phyloP scores from a whole-genome alignment of 768 basidiomycete species.

The Xerocomellus intermedius region DNA sequence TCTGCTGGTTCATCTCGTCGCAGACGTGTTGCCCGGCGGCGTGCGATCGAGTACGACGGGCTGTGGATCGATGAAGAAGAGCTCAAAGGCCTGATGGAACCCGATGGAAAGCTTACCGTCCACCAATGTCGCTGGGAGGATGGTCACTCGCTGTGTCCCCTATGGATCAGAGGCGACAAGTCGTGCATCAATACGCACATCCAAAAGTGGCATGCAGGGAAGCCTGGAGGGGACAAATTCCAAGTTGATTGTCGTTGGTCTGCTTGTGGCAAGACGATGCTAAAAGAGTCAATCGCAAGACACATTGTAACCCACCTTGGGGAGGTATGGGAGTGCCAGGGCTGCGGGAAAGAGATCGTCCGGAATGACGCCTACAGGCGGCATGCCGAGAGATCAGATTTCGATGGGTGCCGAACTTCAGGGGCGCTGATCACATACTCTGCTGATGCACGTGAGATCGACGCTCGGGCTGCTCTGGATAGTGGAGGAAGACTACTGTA shows the following conservation, averaged over 20 bases:
- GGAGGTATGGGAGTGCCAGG: conserved; percentile 15
- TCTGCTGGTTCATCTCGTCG: background rate
- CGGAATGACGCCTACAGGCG: conserved; percentile 10
- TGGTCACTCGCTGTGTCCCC: conserved; percentile 1
- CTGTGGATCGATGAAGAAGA: conserved; percentile 12
- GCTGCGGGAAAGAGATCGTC: conserved; percentile 11
- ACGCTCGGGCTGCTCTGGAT: conserved; percentile 6
- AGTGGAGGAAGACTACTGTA: background rate
- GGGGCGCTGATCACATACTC: conserved; percentile 13
- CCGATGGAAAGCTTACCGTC: background rate
- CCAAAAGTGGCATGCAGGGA: conserved; percentile 18
- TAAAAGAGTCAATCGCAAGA: conserved; percentile 23
- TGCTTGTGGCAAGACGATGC: conserved; percentile 16
- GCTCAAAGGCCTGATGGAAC: background rate
- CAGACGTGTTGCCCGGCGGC: background rate
- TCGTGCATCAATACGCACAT: conserved; percentile 15
- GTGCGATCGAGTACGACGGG: conserved; percentile 2
- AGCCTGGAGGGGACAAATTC: conserved; percentile 9
- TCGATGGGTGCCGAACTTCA: background rate
- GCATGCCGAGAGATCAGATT: conserved; percentile 1
- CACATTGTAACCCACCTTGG: conserved; percentile 20
- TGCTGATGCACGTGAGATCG: background rate
- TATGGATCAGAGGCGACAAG: conserved; percentile 19
- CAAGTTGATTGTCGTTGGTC: conserved; percentile 10
- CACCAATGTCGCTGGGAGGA: conserved; percentile 13